Conservation (phyloP, 208 protist species). For the Trypanosoma theileri region DNA sequence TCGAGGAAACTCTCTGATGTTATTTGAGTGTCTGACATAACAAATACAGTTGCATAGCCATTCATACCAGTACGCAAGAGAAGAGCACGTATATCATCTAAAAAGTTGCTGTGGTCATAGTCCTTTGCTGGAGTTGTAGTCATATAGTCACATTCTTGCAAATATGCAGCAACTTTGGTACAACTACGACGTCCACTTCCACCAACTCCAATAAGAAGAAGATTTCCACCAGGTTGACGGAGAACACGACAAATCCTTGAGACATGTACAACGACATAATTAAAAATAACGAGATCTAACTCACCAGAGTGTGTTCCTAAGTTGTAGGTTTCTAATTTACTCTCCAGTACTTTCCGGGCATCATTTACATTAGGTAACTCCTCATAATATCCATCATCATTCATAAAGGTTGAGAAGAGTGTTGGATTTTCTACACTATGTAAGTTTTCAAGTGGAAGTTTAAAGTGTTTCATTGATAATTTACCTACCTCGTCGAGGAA, state of each 20-base stretch:
- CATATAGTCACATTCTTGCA: slow-evolving; percentile 93
- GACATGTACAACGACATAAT: slow-evolving; percentile 96
- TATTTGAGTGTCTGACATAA: slow-evolving; percentile 97
- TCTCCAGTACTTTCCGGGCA: slow-evolving; percentile 79
- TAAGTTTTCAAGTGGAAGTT: slow-evolving; percentile 41
- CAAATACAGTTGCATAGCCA: slow-evolving; percentile 93
- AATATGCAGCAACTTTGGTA: slow-evolving; percentile 90
- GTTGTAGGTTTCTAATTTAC: slow-evolving; percentile 91
- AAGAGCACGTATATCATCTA: slow-evolving; percentile 95
- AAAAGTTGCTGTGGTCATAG: slow-evolving; percentile 94
- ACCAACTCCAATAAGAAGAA: slow-evolving; percentile 96
- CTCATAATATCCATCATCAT: slow-evolving; percentile 89
- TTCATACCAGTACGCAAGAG: slow-evolving; percentile 92
- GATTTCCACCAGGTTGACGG: slow-evolving; percentile 93
- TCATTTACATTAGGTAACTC: slow-evolving; percentile 75
- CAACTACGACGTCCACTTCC: slow-evolving; percentile 95
- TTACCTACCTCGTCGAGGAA: slow-evolving; percentile 80
- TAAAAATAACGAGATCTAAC: slow-evolving; percentile 96
- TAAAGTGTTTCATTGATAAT: slow-evolving; percentile 83
- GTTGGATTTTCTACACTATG: slow-evolving; percentile 36
- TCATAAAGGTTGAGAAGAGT: slow-evolving; percentile 83
- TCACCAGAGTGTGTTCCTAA: slow-evolving; percentile 55
- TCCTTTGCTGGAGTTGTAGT: slow-evolving; percentile 93
- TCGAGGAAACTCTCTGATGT: slow-evolving; percentile 95
- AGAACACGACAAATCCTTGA: slow-evolving; percentile 95